These are phyloP conservation scores for Annulohypoxylon nitens DNA, from an alignment of 495 filamentous ascomycete species.

Conservation along the genomic window DNA sequence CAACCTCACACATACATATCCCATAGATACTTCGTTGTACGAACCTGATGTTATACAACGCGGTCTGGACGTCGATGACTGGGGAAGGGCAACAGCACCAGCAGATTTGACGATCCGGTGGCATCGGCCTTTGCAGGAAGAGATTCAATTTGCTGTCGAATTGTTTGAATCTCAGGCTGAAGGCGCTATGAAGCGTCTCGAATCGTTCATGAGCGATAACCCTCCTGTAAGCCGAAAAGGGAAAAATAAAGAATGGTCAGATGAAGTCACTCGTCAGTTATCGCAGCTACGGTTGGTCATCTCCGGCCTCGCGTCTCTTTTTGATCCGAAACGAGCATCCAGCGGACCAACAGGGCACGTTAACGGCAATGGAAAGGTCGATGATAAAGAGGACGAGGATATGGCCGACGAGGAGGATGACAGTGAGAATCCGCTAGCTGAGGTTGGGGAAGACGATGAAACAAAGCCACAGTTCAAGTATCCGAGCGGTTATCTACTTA, in stretches of 20 bases:
- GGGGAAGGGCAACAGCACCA: constrained; percentile 80
- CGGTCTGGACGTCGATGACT: constrained; percentile 73
- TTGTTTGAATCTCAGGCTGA: constrained; percentile 85
- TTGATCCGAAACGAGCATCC: constrained; percentile 81
- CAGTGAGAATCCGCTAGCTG: constrained; percentile 72
- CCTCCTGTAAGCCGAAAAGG: constrained; percentile 92
- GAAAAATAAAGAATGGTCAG: constrained; percentile 97
- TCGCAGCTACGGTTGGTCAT: constrained; percentile 86
- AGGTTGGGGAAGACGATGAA: constrained; percentile 84
- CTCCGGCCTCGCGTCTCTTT: constrained; percentile 88
- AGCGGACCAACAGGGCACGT: constrained; percentile 52
- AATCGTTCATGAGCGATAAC: constrained; percentile 79
- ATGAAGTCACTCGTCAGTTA: constrained; percentile 91
- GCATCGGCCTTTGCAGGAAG: constrained; percentile 84
- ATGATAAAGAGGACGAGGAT: constrained; percentile 57
- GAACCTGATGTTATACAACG: constrained; percentile 71
- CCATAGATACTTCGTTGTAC: constrained; percentile 86
- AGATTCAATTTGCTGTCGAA: constrained; percentile 89
- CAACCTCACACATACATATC: constrained; percentile 93
- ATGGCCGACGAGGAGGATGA: constrained; percentile 68
- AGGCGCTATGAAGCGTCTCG: constrained; percentile 67
- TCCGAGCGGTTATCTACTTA: constrained; percentile 85
- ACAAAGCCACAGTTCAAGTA: constrained; percentile 86
- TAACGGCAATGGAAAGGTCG: constrained; percentile 55
- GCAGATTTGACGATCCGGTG: constrained; percentile 85